Percentiles rank a stretch among this genome's conserved stretches.
phyloP scores from a whole-genome alignment of 805 yeast species.

The Yarrowia divulgata region DNA sequence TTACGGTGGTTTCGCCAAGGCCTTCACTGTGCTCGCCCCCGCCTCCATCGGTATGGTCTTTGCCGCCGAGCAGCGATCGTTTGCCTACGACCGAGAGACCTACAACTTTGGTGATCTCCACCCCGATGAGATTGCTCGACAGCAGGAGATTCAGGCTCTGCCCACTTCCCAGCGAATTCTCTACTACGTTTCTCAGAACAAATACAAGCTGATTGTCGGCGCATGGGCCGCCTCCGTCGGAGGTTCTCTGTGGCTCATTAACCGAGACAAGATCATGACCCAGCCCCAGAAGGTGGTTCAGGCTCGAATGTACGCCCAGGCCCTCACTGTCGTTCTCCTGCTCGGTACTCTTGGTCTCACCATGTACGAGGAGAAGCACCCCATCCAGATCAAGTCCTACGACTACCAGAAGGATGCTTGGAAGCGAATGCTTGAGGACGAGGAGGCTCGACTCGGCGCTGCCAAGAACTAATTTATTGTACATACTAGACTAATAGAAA shows the following conservation, averaged over 20 bases:
- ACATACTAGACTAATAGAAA: slow-evolving; percentile 38
- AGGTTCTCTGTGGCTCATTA: slow-evolving; percentile 78
- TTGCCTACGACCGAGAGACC: slow-evolving; percentile 65
- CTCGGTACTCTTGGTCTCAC: slow-evolving; percentile 62
- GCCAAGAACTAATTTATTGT: slow-evolving; percentile 34
- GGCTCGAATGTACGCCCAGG: slow-evolving; percentile 92
- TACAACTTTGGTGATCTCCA: slow-evolving; percentile 59
- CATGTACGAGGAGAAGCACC: slow-evolving; percentile 52
- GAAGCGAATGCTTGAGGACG: slow-evolving; percentile 58
- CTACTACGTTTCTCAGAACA: slow-evolving; percentile 60
- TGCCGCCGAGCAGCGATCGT: slow-evolving; percentile 74
- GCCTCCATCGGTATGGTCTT: slow-evolving; percentile 68
- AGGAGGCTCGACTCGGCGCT: slow-evolving; percentile 50
- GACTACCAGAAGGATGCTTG: slow-evolving; percentile 52
- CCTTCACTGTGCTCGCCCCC: slow-evolving; percentile 74
- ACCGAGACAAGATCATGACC: slow-evolving; percentile 76
- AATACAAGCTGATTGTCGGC: slow-evolving; percentile 68
- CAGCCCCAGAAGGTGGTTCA: slow-evolving; percentile 81
- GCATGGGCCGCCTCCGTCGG: slow-evolving; percentile 83
- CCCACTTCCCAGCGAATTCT: slow-evolving; percentile 59
- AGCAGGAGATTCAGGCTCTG: slow-evolving; percentile 60
- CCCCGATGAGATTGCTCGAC: slow-evolving; percentile 52
- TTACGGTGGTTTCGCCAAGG: slow-evolving; percentile 49
- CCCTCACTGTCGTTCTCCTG: slow-evolving; percentile 72
- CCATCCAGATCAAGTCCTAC: slow-evolving; percentile 25